Evolutionary conservation across 768 basidiomycete genomes (phyloP).

Genomic region (Hygrocybe punicea): DNA sequence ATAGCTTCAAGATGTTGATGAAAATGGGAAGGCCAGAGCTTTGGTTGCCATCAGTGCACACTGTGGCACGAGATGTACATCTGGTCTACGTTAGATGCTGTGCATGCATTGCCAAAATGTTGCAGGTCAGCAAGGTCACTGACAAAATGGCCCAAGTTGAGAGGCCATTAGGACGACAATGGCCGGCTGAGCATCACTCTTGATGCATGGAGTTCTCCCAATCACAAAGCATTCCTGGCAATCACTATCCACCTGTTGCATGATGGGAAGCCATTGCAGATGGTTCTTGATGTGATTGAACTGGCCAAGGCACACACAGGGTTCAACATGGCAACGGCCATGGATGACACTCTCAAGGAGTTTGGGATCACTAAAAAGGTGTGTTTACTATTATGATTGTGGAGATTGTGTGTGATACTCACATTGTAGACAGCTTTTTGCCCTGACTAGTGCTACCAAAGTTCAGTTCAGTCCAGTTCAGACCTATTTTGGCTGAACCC

Average conservation of each 20-base stretch:
- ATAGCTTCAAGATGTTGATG: conserved; percentile 29
- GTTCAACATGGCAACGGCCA: conserved; percentile 31
- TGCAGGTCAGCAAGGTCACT: conserved; percentile 16
- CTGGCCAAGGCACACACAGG: conserved; percentile 35
- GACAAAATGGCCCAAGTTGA: neutral
- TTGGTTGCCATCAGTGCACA: conserved; percentile 25
- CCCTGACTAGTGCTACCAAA: too few species aligned
- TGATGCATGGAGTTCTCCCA: conserved; percentile 12
- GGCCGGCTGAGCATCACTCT: conserved; percentile 27
- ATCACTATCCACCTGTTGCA: conserved; percentile 12
- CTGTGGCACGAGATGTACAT: conserved; percentile 28
- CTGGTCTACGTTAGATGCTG: neutral
- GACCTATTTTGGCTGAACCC: too few species aligned
- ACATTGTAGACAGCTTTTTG: conserved; percentile 5
- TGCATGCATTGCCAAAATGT: conserved; percentile 27
- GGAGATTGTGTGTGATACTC: neutral
- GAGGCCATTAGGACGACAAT: conserved; percentile 23
- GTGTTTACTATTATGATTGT: neutral
- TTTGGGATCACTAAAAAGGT: conserved; percentile 38
- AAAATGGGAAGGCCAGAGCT: conserved; percentile 31
- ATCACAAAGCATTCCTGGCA: conserved; percentile 9
- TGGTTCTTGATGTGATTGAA: conserved; percentile 39
- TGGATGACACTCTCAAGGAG: conserved; percentile 31
- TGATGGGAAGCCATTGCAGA: conserved; percentile 25
- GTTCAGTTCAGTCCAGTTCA: too few species aligned